Base-by-base conservation (phyloP, 805 yeast species). In the Saturnispora dispora region DNA sequence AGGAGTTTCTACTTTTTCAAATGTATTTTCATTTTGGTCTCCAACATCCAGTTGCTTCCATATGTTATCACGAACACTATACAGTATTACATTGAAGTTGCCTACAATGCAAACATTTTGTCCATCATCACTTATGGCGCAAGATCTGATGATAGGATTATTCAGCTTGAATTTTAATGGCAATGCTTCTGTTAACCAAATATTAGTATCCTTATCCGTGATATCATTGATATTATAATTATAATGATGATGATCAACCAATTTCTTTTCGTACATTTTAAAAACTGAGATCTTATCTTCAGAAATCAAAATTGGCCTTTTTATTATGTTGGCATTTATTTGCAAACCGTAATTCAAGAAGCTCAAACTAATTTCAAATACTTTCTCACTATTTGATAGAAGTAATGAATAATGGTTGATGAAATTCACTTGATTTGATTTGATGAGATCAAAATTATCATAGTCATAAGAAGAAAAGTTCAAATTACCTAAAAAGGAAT, bases 21-120 rank as follows among this genome's bases (percentile, higher is more conserved):
- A 55, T 8, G 48, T 45, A 11, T 52, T 58, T 15, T 47, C 55
- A 40, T 57, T 60, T 23, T 64, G 64, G 55, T 37, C 41, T 8
- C 63, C 64, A 51, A 61, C 66, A 10, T 62, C 69, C 44, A 77
- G 63, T 48, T 67, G 60, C 55, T 73, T 76, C 82, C 82, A 78
- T 35, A 67, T 65, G n/a, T 73, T 70, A 1, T 71, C 63, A 35
- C 62, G 53, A 11, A 68, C 49, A 46, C 71, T 65, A 56, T 72
- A 75, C 44, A 75, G 67, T 25, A 74, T 61, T 15, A 77, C 68
- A 22, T 80, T 81, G 25, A 63, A 59, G 22, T 69, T 63, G 0
- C 82, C 83, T 5, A 80, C 74, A 17, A 78, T 37, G 22, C 81
- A 80, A 17, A 76, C 65, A 53, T 66, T 68, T 46, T 71, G 61